These are phyloP conservation scores for Skeletonema tropicum DNA, from an alignment of 108 stramenopile species.

Conservation along the genomic window DNA sequence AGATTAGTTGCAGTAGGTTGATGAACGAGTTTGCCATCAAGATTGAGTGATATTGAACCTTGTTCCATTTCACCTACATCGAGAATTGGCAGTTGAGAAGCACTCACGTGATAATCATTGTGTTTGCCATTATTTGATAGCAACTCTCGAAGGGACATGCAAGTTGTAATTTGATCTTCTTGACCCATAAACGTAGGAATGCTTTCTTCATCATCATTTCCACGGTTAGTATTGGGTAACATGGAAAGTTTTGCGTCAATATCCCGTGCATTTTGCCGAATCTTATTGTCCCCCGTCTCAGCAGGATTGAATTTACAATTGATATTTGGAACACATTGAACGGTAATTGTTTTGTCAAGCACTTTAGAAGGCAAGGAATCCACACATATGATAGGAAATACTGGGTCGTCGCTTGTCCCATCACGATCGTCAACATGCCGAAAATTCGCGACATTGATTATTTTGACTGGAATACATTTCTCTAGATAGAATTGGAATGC, in stretches of 20 bases:
- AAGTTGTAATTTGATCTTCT: slow-evolving; percentile 47
- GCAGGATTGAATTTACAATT: not conserved
- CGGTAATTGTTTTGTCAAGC: slow-evolving; percentile 26
- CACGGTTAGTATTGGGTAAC: slow-evolving; percentile 9
- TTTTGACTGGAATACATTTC: slow-evolving; percentile 36
- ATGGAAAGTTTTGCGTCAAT: slow-evolving; percentile 18
- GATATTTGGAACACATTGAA: slow-evolving; percentile 26
- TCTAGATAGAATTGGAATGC: slow-evolving; percentile 34
- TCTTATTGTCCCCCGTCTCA: not conserved
- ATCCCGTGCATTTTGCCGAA: not conserved
- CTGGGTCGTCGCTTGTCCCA: not conserved
- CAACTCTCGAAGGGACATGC: slow-evolving; percentile 37
- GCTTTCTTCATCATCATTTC: not conserved
- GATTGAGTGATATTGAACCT: slow-evolving; percentile 6
- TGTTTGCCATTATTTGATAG: slow-evolving; percentile 10
- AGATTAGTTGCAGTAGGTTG: not conserved
- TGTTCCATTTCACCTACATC: not conserved
- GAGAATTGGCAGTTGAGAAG: slow-evolving; percentile 43
- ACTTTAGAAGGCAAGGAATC: slow-evolving; percentile 24
- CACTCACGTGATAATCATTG: slow-evolving; percentile 4
- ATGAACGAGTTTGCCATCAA: slow-evolving; percentile 28
- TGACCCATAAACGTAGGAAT: slow-evolving; percentile 48
- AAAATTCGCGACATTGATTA: slow-evolving; percentile 14
- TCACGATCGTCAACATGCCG: not conserved
- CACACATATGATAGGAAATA: not conserved